Conservation (phyloP, 441 rosid genomes). For the Adansonia gregorii region DNA sequence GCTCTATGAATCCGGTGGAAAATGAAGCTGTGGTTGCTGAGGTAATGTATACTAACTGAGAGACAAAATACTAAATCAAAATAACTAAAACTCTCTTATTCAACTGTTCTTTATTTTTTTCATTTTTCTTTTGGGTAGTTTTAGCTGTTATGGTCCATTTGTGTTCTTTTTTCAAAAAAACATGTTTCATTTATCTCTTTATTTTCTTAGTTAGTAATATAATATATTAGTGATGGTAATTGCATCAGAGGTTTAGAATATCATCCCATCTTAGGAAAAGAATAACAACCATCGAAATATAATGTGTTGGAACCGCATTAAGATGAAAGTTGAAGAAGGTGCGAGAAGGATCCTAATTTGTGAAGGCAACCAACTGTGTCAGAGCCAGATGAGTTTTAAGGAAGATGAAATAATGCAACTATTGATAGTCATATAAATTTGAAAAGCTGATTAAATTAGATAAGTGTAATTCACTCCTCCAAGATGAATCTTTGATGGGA, state of each 20-base stretch:
- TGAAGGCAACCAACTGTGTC: background rate
- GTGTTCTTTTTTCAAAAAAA: background rate
- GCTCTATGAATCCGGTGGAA: slow-evolving; percentile 98
- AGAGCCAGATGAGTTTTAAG: background rate
- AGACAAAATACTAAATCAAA: slow-evolving; percentile 11
- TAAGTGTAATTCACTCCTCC: background rate
- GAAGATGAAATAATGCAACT: slow-evolving; percentile 6
- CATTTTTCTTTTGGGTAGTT: background rate
- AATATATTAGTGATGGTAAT: background rate
- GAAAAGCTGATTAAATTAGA: background rate
- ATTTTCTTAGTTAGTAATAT: background rate
- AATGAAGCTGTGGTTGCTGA: slow-evolving; percentile 97
- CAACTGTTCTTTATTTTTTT: background rate
- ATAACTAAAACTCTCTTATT: background rate
- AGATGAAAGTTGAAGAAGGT: slow-evolving; percentile 8
- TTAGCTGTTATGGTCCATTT: background rate
- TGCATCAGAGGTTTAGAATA: background rate
- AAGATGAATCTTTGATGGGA: background rate
- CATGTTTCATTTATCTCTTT: background rate
- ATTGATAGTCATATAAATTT: background rate
- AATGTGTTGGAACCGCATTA: background rate
- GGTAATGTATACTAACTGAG: slow-evolving; percentile 44
- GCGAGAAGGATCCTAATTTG: background rate
- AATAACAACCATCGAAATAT: background rate
- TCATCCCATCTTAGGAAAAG: background rate